A percentile compares a stretch with the other conserved stretches of the same genome.
phyloP scores from a whole-genome alignment of 2,329 filamentous ascomycete species.

The Aspergillus japonicus region DNA sequence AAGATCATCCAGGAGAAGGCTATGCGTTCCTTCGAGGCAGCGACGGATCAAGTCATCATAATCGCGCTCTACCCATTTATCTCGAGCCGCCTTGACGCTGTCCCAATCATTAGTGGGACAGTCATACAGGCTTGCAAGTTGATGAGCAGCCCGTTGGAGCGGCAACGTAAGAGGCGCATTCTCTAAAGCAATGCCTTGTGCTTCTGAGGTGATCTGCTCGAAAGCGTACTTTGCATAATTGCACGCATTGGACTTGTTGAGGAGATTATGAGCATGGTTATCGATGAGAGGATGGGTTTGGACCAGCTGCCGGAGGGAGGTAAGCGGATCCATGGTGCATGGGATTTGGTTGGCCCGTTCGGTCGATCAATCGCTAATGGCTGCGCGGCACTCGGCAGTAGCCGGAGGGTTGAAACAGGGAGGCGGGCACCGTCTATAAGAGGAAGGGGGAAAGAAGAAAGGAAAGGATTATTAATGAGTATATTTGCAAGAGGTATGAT shows the following conservation, averaged over 20 bases:
- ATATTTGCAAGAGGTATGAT: background rate
- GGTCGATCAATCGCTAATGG: conserved; percentile 4
- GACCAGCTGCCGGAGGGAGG: conserved; percentile 37
- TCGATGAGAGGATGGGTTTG: conserved; percentile 47
- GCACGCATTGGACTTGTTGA: conserved; percentile 32
- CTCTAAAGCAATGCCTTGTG: conserved; percentile 64
- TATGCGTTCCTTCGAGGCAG: conserved; percentile 71
- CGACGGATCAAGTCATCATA: conserved; percentile 59
- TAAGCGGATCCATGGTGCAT: conserved; percentile 26
- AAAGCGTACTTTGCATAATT: conserved; percentile 47
- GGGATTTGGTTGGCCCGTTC: conserved; percentile 3
- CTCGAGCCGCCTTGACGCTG: conserved; percentile 52
- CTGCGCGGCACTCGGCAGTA: background rate
- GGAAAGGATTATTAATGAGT: background rate
- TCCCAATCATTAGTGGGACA: conserved; percentile 62
- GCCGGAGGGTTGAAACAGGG: background rate
- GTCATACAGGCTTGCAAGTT: conserved; percentile 64
- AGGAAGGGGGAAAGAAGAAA: background rate
- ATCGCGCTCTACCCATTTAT: conserved; percentile 48
- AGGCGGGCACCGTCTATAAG: background rate
- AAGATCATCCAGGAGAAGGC: conserved; percentile 76
- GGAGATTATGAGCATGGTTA: conserved; percentile 49
- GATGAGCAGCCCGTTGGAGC: conserved; percentile 67
- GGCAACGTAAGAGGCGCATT: conserved; percentile 63
- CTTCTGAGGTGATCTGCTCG: conserved; percentile 70